A percentile compares a stretch with the other conserved stretches of the same genome.
These are phyloP conservation scores for Umbelopsis sp. DNA, from an alignment of 192 early-diverging fungal species.

Conservation along the genomic window DNA sequence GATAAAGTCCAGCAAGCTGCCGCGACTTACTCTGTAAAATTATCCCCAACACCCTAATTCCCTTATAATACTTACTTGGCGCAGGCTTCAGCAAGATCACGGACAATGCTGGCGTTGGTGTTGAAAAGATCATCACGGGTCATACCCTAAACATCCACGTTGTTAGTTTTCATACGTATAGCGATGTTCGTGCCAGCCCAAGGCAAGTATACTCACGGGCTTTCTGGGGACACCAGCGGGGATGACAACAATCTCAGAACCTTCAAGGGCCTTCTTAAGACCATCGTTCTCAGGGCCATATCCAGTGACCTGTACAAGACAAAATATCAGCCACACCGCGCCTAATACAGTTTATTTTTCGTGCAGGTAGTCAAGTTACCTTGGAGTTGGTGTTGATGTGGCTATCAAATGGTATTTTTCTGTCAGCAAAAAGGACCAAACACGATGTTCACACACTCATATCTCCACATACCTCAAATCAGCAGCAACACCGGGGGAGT, in stretches of 20 bases:
- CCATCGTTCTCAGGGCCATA: constrained; percentile 47
- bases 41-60: not conserved
- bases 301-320: constrained; percentile 45
- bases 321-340: not conserved
- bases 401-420: not conserved
- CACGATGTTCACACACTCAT: not conserved
- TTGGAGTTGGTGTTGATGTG: constrained; percentile 87
- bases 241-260: constrained; percentile 78
- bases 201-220: constrained; percentile 48
- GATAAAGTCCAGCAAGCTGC: not conserved
- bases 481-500: constrained; percentile 95
- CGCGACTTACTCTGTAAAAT: not conserved
- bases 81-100: constrained; percentile 76
- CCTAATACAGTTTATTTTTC: not conserved
- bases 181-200: too few relatives aligned
- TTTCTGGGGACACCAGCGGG: constrained; percentile 98
- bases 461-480: constrained; percentile 63
- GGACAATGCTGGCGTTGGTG: constrained; percentile 95
- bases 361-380: constrained; percentile 38
- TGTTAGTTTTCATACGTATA: not conserved
- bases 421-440: not conserved
- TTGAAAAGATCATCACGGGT: constrained; percentile 99
- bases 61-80: constrained; percentile 58
- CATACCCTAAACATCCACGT: constrained; percentile 66
- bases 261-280: constrained; percentile 49